Evolutionary conservation across 306 rosid species (phyloP), one percentile per base, ranked within the genome.

Genomic region (Cucurbita argyrosperma): DNA sequence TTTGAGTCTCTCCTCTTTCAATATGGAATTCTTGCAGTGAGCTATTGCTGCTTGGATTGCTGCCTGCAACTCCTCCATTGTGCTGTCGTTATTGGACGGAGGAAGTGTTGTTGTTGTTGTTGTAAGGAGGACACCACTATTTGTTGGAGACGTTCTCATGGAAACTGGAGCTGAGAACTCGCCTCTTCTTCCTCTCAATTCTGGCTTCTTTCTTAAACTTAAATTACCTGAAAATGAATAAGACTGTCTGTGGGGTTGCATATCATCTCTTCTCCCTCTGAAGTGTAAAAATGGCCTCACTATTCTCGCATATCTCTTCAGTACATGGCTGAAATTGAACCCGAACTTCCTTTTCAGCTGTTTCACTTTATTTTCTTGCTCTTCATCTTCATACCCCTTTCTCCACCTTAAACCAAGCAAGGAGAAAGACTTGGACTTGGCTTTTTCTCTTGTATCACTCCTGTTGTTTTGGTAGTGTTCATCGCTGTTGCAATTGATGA

Each of bases 11-110:
- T 90, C 94, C 74, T 85, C 92, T 50, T 84, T 80, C 16, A 94
- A 83, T 77, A 84, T 83, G 58, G 99, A 95, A 71, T 84, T 91
- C 88, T 95, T 95, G 83, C 99, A 95, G 80, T 95, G 97, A 79
- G 99, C 96, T 83, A 95, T 95, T 38, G 99, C 99, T 73, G 97
- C 95, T 86, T 94, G 99, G 85, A 94, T 91, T 8, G 99, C 99
- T 3, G 99, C 91, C 52, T 95, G 97, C 80, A 95, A 83, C 81
- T 95, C 99, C 81, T 95, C 99, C 97, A 95, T 88, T 76, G 96
- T 84, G 71, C 99, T 91, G 64, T 95, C 96, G 78, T 53, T 88
- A 5, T 81, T 16, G 37, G 93, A 74, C 51, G 62, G 51, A 76
- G 42, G 77, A 57, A 21, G 78, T 10, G 49, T 6, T n/a, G 79